phyloP scores from a whole-genome alignment of 306 rosid genomes.

The Senna siamea region DNA sequence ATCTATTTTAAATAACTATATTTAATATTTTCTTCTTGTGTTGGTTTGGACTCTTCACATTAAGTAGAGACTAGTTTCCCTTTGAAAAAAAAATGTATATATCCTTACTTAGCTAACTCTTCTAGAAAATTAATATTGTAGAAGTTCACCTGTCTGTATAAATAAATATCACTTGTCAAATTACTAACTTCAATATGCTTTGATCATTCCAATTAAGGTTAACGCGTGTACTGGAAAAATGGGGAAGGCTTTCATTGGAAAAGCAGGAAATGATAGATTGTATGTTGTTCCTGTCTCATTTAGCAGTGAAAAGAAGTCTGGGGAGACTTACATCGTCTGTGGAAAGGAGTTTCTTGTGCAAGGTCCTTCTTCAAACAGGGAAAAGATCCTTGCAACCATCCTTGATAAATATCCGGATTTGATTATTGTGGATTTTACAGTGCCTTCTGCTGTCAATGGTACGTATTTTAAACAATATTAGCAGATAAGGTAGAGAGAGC shows the following conservation, averaged over 20 bases:
- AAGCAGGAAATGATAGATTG: neutral
- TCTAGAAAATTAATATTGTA: too few species aligned
- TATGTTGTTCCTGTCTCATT: neutral
- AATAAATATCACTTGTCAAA: too few species aligned
- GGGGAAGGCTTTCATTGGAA: neutral
- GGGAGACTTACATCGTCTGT: neutral
- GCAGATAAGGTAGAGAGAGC: neutral
- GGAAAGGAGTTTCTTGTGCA: neutral
- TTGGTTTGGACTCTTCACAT: too few species aligned
- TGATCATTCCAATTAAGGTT: neutral
- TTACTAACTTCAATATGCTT: too few species aligned
- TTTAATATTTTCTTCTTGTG: neutral
- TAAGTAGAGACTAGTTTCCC: neutral
- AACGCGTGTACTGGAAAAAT: neutral
- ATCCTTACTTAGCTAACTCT: too few species aligned
- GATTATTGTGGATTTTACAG: neutral
- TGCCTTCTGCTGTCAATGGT: neutral
- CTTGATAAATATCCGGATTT: neutral
- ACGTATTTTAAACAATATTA: neutral
- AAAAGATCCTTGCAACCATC: neutral
- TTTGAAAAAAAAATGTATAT: too few species aligned
- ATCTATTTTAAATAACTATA: too few species aligned
- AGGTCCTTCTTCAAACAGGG: neutral
- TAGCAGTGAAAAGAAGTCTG: neutral
- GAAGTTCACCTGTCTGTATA: too few species aligned